These are phyloP conservation scores for Auricularia auricula-judae DNA, from an alignment of 768 basidiomycete species.

Conservation along the genomic window DNA sequence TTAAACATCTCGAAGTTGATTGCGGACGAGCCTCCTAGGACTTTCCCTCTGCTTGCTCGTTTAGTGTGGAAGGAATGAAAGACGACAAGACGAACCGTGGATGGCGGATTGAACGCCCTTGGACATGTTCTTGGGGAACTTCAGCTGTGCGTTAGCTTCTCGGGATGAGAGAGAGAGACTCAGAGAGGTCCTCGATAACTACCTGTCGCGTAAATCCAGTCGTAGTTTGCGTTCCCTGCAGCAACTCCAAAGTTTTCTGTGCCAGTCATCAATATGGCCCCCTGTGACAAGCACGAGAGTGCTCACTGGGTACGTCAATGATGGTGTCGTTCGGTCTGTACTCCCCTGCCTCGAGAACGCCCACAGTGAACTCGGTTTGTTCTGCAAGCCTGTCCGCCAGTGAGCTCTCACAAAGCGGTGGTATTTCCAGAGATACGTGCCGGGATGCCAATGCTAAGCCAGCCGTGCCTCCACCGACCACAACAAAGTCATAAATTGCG, in stretches of 20 bases:
- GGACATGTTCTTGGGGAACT: slow-evolving; percentile 9
- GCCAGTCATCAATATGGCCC: not conserved
- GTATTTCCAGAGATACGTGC: not conserved
- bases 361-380: slow-evolving; percentile 23
- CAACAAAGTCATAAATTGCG: slow-evolving; percentile 41
- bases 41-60: slow-evolving; percentile 10
- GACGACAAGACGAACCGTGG: slow-evolving; percentile 7
- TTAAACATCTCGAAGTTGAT: slow-evolving; percentile 12
- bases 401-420: not conserved
- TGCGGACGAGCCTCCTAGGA: slow-evolving; percentile 15
- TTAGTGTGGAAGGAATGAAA: not conserved
- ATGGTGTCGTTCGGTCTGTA: not conserved
- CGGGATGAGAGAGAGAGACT: no score
- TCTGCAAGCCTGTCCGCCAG: slow-evolving; percentile 22
- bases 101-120: slow-evolving; percentile 12
- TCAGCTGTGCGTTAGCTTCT: not conserved
- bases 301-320: not conserved
- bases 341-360: not conserved
- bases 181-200: not conserved
- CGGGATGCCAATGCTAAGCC: slow-evolving; percentile 37
- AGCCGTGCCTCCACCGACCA: slow-evolving; percentile 37
- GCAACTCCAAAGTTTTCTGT: slow-evolving; percentile 5
- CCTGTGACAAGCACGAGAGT: not conserved
- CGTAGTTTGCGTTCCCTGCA: slow-evolving; percentile 10
- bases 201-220: slow-evolving; percentile 15